Percentiles rank a stretch among this genome's conserved stretches.
Conservation (phyloP, 2,329 filamentous ascomycete genomes). For the Paecilomyces niveus region DNA sequence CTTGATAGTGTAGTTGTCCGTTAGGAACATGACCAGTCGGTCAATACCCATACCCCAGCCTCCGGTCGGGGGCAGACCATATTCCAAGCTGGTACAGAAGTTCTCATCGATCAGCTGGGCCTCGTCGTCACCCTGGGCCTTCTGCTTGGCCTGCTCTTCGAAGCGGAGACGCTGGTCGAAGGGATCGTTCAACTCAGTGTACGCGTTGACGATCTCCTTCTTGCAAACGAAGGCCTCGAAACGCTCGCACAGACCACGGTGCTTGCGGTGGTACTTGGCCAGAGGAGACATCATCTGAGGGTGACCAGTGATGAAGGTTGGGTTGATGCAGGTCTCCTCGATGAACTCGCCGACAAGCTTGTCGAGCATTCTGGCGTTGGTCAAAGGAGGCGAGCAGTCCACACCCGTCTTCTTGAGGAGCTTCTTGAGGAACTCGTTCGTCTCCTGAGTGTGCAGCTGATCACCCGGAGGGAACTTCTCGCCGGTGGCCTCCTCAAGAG, state of each 20-base stretch:
- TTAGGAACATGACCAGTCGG: slow-evolving; percentile 90
- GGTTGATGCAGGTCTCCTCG: slow-evolving; percentile 88
- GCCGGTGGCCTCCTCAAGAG: slow-evolving; percentile 78
- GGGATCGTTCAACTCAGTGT: slow-evolving; percentile 96
- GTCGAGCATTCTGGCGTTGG: slow-evolving; percentile 94
- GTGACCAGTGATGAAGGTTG: slow-evolving; percentile 85
- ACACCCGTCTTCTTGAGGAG: slow-evolving; percentile 85
- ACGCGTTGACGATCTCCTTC: slow-evolving; percentile 95
- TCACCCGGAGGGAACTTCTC: slow-evolving; percentile 91
- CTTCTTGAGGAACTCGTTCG: slow-evolving; percentile 76
- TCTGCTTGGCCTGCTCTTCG: slow-evolving; percentile 93
- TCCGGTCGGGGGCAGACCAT: slow-evolving; percentile 84
- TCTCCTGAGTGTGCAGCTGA: slow-evolving; percentile 82
- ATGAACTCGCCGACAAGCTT: slow-evolving; percentile 92
- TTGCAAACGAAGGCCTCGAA: slow-evolving; percentile 97
- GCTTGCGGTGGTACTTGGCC: slow-evolving; percentile 84
- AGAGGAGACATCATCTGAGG: slow-evolving; percentile 86
- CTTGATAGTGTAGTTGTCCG: slow-evolving; percentile 91
- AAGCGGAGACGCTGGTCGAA: slow-evolving; percentile 88
- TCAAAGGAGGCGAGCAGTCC: slow-evolving; percentile 82
- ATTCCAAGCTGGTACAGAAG: slow-evolving; percentile 85
- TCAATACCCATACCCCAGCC: slow-evolving; percentile 97
- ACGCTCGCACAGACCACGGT: slow-evolving; percentile 82
- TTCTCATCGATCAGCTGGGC: slow-evolving; percentile 94
- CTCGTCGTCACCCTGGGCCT: slow-evolving; percentile 94